Conservation (phyloP, 495 filamentous ascomycete genomes). For the Hypoxylon rickii region DNA sequence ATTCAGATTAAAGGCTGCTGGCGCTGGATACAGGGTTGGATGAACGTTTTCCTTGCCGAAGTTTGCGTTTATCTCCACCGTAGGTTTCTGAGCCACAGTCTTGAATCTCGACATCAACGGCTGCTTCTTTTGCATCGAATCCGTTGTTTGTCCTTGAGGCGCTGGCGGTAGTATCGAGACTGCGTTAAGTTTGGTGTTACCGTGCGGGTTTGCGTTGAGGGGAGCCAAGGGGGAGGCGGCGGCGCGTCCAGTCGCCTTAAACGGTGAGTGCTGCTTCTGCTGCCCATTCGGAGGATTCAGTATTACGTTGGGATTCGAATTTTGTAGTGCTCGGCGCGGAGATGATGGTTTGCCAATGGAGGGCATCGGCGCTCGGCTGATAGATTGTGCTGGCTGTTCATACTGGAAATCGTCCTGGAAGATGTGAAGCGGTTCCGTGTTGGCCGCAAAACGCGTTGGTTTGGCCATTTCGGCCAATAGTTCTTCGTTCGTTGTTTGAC, state of each 20-base stretch:
- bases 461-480: conserved; percentile 48
- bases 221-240: conserved; percentile 48
- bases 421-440: conserved; percentile 62
- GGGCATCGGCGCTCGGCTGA: conserved; percentile 58
- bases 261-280: conserved; percentile 62
- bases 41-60: conserved; percentile 71
- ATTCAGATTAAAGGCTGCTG: conserved; percentile 55
- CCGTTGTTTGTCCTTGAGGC: conserved; percentile 69
- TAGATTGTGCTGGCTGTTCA: conserved; percentile 48
- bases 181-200: conserved; percentile 55
- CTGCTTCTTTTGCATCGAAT: conserved; percentile 80
- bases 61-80: conserved; percentile 64
- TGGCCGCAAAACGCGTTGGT: conserved; percentile 62
- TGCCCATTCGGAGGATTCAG: conserved; percentile 59
- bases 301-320: conserved; percentile 55
- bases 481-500: conserved; percentile 13
- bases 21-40: conserved; percentile 53
- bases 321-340: conserved; percentile 55
- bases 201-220: conserved; percentile 49
- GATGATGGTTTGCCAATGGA: conserved; percentile 46
- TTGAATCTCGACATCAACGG: conserved; percentile 64
- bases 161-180: conserved; percentile 75
- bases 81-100: conserved; percentile 66
- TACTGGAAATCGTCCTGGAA: conserved; percentile 64
- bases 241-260: conserved; percentile 49